Evolutionary conservation across 495 filamentous ascomycete genomes (phyloP).

Genomic region (Penicillium verhagenii): DNA sequence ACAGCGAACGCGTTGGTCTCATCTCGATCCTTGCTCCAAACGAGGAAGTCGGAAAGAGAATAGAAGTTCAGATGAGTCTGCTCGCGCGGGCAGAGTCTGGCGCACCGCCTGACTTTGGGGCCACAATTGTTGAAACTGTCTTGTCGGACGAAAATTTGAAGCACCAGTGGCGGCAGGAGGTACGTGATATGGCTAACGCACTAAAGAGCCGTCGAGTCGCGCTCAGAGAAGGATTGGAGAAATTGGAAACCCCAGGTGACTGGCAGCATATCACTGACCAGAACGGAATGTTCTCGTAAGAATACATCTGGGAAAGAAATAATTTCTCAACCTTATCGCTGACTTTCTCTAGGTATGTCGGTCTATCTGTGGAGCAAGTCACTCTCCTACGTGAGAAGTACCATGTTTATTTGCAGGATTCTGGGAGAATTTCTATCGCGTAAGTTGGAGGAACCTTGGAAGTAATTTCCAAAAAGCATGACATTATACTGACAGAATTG

Average conservation of each 20-base stretch:
- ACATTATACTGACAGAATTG: too few species aligned
- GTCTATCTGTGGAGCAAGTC: slow-evolving; percentile 14
- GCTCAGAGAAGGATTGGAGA: slow-evolving; percentile 10
- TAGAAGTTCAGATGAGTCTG: slow-evolving; percentile 9
- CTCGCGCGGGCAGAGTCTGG: slow-evolving; percentile 14
- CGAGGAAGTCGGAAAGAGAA: slow-evolving; percentile 7
- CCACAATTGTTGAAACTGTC: slow-evolving; percentile 15
- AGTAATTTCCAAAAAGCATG: too few species aligned
- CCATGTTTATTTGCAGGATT: slow-evolving; percentile 19
- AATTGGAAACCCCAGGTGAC: slow-evolving; percentile 13
- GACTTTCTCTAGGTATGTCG: slow-evolving; percentile 13
- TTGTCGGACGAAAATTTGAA: slow-evolving; percentile 8
- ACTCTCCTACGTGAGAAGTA: slow-evolving; percentile 6
- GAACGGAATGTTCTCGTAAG: slow-evolving; percentile 23
- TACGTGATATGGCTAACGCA: slow-evolving; percentile 10
- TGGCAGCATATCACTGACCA: slow-evolving; percentile 18
- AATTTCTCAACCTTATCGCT: not conserved
- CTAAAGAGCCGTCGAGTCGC: slow-evolving; percentile 8
- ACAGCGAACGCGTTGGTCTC: slow-evolving; percentile 18
- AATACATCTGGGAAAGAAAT: not conserved
- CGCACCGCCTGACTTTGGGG: slow-evolving; percentile 16
- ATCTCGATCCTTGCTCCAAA: slow-evolving; percentile 10
- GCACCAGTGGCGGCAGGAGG: slow-evolving; percentile 13
- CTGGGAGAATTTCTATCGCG: slow-evolving; percentile 20
- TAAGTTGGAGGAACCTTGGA: slow-evolving; percentile 1